Evolutionary conservation across 2,329 filamentous ascomycete species (phyloP), one percentile per base, ranked within the genome.

Genomic region (Penicillium sp.): DNA sequence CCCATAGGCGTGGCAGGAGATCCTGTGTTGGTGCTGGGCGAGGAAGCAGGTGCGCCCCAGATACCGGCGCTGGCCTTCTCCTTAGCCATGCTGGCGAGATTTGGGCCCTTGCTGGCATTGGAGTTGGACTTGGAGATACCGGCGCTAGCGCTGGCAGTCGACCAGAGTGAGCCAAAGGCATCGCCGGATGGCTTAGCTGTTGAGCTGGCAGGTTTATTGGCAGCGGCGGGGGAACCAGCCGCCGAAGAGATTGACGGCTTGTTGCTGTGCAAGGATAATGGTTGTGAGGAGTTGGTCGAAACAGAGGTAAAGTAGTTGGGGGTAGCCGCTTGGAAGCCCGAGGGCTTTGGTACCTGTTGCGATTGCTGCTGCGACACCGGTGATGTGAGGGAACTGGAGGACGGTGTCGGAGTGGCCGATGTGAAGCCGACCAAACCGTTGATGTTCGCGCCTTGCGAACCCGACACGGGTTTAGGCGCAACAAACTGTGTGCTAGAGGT

Each of bases 251-350:
- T 60, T 18, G 66, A 64, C 29, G 64, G 52, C 7, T 56, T 56
- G 16, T 59, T 54, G 55, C 12, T 56, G 62, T 44, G 63, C 64
- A 44, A 57, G 60, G 48, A 47, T 44, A 51, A 50, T 37, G 45
- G 45, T 35, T 66, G 59, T 22, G 63, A 37, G 16, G 57, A 41
- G 23, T 60, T 57, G 10, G 62, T 57, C 10, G 65, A 65, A 14
- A 96, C 82, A 0, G 87, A 92, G 36, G 87, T 88, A 65, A 90
- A 98, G 71, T 98, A 98, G 68, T 98, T 98, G 35, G 92, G 92
- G 14, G 84, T 81, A 1, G 81, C 66, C 2, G 84, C 77, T 65
- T 93, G 85, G 67, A 81, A 94, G 32, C 77, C 76, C 1, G 75
- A 63, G 6, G 79, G 74, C 59, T 79, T 78, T 3, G 73, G 62